A percentile compares a stretch with the other conserved stretches of the same genome.
These are phyloP conservation scores for Persicaria maculosa DNA, from an alignment of 148 eudicot genomes.

Conservation along the genomic window DNA sequence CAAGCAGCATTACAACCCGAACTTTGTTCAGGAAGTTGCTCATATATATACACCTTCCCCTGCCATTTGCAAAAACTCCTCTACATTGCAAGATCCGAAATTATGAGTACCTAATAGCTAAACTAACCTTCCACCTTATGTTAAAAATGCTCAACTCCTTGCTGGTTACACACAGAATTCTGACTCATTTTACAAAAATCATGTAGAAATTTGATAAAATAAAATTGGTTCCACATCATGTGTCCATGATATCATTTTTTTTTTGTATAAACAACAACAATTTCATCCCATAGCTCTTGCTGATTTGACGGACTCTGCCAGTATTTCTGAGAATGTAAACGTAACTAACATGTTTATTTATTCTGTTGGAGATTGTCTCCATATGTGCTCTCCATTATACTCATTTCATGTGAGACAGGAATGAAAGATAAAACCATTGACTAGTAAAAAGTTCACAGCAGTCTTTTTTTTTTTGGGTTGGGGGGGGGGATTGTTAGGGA, in stretches of 20 bases:
- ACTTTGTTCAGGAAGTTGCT: too few species aligned
- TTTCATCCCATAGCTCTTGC: not conserved
- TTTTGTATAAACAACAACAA: not conserved
- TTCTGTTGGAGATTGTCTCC: not conserved
- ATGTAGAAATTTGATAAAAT: too few species aligned
- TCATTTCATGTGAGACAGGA: not conserved
- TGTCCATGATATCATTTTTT: not conserved
- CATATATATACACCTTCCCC: too few species aligned
- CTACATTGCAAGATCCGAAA: too few species aligned
- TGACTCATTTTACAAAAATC: not conserved
- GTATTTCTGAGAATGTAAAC: not conserved
- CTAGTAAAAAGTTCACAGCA: not conserved
- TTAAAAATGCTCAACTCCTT: too few species aligned
- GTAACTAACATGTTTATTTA: not conserved
- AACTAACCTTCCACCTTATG: too few species aligned
- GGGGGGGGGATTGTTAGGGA: not conserved
- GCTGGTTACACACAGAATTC: not conserved
- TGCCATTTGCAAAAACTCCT: too few species aligned
- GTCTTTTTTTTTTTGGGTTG: too few species aligned
- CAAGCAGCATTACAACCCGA: too few species aligned
- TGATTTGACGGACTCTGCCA: not conserved
- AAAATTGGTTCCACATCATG: not conserved
- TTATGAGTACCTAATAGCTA: too few species aligned
- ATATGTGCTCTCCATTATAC: not conserved
- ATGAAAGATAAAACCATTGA: not conserved